phyloP scores from a whole-genome alignment of 495 filamentous ascomycete species.

The Aspergillus diversus region DNA sequence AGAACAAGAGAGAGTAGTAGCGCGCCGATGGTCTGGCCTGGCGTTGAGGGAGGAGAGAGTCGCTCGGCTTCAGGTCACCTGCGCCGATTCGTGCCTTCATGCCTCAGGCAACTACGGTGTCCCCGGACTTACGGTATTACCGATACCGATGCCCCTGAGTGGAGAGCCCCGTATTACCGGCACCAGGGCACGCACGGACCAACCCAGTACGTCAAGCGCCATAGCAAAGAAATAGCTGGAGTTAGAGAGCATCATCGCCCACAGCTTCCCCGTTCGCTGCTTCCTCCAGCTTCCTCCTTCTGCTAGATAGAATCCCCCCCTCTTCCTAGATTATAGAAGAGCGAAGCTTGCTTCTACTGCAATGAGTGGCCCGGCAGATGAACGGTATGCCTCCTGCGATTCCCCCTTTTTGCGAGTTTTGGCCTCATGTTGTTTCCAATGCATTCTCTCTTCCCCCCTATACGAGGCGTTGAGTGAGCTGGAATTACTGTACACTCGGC shows the following conservation, averaged over 20 bases:
- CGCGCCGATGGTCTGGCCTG: neutral
- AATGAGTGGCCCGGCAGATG: constrained; percentile 19
- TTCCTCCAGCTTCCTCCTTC: constrained; percentile 14
- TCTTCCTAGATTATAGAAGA: neutral
- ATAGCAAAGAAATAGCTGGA: neutral
- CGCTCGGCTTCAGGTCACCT: constrained; percentile 3
- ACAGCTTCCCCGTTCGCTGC: constrained; percentile 5
- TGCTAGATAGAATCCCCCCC: constrained; percentile 2
- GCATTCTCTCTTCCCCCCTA: neutral
- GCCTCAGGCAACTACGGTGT: neutral
- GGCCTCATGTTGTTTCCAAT: neutral
- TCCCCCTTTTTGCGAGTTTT: neutral
- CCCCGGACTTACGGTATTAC: neutral
- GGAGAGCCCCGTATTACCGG: neutral
- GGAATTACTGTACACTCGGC: neutral
- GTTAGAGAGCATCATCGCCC: neutral
- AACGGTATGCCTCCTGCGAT: constrained; percentile 15
- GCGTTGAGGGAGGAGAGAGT: neutral
- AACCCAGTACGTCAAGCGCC: constrained; percentile 1
- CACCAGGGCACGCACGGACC: neutral
- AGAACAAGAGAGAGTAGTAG: too few species aligned
- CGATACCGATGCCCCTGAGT: neutral
- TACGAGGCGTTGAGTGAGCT: neutral
- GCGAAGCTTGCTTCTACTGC: constrained; percentile 16
- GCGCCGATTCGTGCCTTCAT: neutral